Evolutionary conservation across 768 basidiomycete genomes (phyloP), one percentile per base, ranked within the genome.

Genomic region (Amanita rubescens): DNA sequence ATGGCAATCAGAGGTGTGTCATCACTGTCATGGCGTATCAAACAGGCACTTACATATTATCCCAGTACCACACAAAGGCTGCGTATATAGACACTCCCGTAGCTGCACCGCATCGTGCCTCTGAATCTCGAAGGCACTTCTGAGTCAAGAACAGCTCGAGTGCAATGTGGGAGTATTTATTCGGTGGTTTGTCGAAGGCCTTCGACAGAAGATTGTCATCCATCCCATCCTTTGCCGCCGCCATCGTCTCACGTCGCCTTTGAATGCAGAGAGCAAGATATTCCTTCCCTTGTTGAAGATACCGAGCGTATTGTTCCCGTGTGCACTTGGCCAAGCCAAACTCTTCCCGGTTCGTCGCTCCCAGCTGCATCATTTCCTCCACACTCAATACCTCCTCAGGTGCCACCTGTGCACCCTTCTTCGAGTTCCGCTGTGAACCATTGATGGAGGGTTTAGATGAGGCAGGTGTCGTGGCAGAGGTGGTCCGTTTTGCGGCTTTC

Each of bases 101-200:
- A 17, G n/a, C 20, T 7, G 9, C 3, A 35, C 33, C 32, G 12
- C 24, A 20, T 24, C 46, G 7, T 25, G 69, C 3, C 27, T 30
- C 8, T 8, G 27, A 30, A 8, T 67, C 19, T 71, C 74, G 46
- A 82, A 72, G 10, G 71, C 58, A 41, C 78, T 65, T 2, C 71
- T 69, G 5, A 34, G 19, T 46, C 19, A 55, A n/a, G 49, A 11
- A 50, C 37, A 14, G 7, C 20, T 37, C 41, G 7, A 25, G 20
- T 32, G 30, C 33, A 14, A 17, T 19, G 12, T 27, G 5, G 48
- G 54, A 41, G 33, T 9, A 33, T 9, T 4, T 7, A 32, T 42
- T 39, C 30, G 33, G 49, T 43, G 33, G 35, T 12, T 1, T 22
- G 41, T 50, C 42, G 32, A 17, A 37, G 8, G 30, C 33, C 44